Conservation (phyloP, 345 rosid genomes). For the Linum tenue region DNA sequence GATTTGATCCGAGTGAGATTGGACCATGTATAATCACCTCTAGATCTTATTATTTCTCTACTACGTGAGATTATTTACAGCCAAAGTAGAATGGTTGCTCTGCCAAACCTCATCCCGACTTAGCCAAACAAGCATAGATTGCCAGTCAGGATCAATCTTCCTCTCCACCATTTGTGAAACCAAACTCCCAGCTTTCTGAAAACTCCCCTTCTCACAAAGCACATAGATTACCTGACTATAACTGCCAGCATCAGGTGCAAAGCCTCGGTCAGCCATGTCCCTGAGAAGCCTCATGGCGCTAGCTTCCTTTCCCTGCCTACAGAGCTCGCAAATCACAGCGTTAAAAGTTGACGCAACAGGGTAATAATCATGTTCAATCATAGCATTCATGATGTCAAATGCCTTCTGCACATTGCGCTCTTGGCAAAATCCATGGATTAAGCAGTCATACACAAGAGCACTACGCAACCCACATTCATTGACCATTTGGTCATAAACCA, state of each 20-base stretch:
- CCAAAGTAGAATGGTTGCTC: slow-evolving; percentile 14
- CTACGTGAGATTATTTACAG: slow-evolving; percentile 11
- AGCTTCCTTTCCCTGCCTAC: slow-evolving; percentile 43
- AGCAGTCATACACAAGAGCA: slow-evolving; percentile 45
- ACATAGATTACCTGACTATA: slow-evolving; percentile 36
- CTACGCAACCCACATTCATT: slow-evolving; percentile 42
- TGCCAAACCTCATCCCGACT: slow-evolving; percentile 30
- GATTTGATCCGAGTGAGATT: too few species aligned
- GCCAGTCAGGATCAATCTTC: slow-evolving; percentile 55
- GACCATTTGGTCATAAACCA: slow-evolving; percentile 40
- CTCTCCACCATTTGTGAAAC: slow-evolving; percentile 51
- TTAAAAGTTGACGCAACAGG: slow-evolving; percentile 49
- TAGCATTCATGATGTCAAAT: slow-evolving; percentile 47
- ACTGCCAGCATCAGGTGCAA: slow-evolving; percentile 35
- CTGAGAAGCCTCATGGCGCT: slow-evolving; percentile 51
- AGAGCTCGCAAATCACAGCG: slow-evolving; percentile 44
- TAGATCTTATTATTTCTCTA: too few species aligned
- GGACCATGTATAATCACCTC: too few species aligned
- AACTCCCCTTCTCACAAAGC: slow-evolving; percentile 36
- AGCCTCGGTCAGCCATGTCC: slow-evolving; percentile 57
- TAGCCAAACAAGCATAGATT: slow-evolving; percentile 36
- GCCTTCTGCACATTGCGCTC: slow-evolving; percentile 35
- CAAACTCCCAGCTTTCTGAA: slow-evolving; percentile 31
- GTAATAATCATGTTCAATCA: slow-evolving; percentile 35
- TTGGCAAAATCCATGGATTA: slow-evolving; percentile 47